Conservation (phyloP, 1,284 basidiomycete genomes). For the Trichosporon ovoides region DNA sequence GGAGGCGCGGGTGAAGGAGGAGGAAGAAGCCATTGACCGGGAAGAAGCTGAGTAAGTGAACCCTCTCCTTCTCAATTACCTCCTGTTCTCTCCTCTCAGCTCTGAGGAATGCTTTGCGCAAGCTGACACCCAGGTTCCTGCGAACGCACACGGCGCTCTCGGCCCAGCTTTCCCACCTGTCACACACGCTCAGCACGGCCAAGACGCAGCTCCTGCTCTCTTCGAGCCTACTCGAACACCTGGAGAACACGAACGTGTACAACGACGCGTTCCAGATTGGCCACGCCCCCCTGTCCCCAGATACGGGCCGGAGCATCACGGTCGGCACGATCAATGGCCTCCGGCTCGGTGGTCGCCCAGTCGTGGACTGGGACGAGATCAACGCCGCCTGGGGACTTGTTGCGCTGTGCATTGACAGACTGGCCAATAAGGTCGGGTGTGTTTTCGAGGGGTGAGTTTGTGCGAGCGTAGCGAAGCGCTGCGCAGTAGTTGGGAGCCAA, state of each 20-base stretch:
- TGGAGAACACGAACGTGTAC: conserved; percentile 94
- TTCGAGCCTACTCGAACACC: conserved; percentile 50
- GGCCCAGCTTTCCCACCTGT: conserved; percentile 23
- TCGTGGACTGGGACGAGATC: conserved; percentile 98
- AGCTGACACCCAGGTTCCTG: conserved; percentile 50
- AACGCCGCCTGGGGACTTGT: conserved; percentile 99
- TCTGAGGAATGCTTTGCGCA: too few species aligned
- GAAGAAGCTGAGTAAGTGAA: conserved; percentile 60
- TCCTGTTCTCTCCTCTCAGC: too few species aligned
- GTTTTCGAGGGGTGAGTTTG: conserved; percentile 69
- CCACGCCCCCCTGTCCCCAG: conserved; percentile 52
- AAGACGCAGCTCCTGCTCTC: conserved; percentile 44
- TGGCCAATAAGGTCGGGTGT: conserved; percentile 82
- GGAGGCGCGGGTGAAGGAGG: conserved; percentile 65
- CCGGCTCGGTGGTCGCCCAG: conserved; percentile 72
- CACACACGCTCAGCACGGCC: conserved; percentile 25
- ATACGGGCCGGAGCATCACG: conserved; percentile 51
- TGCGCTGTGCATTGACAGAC: conserved; percentile 80
- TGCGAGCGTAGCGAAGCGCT: too few species aligned
- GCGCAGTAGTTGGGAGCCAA: neutral
- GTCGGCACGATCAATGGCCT: conserved; percentile 95
- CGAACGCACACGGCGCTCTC: conserved; percentile 26
- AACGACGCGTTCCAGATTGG: conserved; percentile 98
- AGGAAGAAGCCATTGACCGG: conserved; percentile 63
- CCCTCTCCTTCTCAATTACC: too few species aligned